Conservation (phyloP, 768 basidiomycete genomes). For the Tulasnella sp. region DNA sequence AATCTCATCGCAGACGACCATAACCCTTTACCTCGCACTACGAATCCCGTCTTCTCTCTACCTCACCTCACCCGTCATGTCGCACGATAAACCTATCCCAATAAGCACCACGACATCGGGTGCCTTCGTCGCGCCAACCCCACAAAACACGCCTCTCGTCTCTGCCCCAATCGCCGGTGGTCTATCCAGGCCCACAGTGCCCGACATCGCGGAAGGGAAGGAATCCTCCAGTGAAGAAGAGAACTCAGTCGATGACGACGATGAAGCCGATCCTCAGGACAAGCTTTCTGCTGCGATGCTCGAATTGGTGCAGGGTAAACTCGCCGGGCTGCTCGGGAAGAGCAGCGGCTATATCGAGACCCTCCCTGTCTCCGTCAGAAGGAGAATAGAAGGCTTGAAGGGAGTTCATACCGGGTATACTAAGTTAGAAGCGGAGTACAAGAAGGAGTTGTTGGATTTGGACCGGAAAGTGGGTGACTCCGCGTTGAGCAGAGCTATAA, state of each 20-base stretch:
- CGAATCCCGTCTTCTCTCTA: not conserved
- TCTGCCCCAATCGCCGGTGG: conserved; percentile 69
- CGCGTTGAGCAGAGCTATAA: conserved; percentile 16
- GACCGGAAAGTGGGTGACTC: conserved; percentile 69
- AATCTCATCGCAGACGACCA: not conserved
- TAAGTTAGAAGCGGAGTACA: conserved; percentile 85
- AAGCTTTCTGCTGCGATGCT: conserved; percentile 48
- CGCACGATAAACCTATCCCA: conserved; percentile 11
- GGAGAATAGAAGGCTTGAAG: conserved; percentile 82
- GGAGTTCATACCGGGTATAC: conserved; percentile 87
- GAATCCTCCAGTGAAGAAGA: conserved; percentile 45
- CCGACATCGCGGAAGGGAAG: conserved; percentile 29
- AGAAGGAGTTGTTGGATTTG: conserved; percentile 85
- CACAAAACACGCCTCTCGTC: conserved; percentile 81
- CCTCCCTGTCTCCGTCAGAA: conserved; percentile 67
- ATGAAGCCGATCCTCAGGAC: conserved; percentile 35
- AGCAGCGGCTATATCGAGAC: conserved; percentile 92
- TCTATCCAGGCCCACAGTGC: conserved; percentile 57
- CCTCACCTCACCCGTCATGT: not conserved
- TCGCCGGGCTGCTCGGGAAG: conserved; percentile 73
- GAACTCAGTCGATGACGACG: conserved; percentile 54
- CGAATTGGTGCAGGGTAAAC: conserved; percentile 74
- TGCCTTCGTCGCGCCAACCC: conserved; percentile 57
- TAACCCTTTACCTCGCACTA: not conserved
- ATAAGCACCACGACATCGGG: not conserved